A percentile compares a stretch with the other conserved stretches of the same genome.
Evolutionary conservation across 148 eudicot genomes (phyloP).

Genomic region (Polygonum aviculare): DNA sequence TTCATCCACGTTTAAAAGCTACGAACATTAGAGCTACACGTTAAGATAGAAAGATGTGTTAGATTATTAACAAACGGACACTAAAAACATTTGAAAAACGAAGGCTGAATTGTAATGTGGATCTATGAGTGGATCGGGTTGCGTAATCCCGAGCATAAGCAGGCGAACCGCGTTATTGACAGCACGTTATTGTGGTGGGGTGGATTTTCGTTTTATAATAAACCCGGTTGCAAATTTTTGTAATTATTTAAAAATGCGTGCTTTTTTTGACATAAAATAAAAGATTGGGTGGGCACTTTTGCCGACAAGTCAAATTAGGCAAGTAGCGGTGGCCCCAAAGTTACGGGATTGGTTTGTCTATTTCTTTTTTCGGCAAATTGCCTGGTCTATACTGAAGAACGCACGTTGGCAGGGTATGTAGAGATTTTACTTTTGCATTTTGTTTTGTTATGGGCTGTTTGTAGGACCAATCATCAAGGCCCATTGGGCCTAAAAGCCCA

Average conservation of each 20-base stretch:
- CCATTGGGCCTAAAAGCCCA: background rate
- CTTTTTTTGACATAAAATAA: background rate
- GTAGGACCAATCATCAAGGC: background rate
- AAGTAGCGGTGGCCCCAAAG: slow-evolving; percentile 5
- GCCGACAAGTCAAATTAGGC: slow-evolving; percentile 1
- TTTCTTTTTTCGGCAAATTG: background rate
- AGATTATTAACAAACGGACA: too few species aligned
- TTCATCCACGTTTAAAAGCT: too few species aligned
- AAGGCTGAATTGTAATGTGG: background rate
- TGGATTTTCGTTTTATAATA: background rate
- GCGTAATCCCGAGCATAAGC: background rate
- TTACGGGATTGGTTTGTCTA: background rate
- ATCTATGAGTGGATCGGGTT: background rate
- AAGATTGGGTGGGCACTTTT: background rate
- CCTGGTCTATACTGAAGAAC: background rate
- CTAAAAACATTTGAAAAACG: background rate
- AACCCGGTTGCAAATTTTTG: background rate
- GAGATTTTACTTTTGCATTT: background rate
- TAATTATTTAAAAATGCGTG: background rate
- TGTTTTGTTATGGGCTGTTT: background rate
- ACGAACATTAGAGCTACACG: too few species aligned
- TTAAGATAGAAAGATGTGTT: too few species aligned
- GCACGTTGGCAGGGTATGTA: background rate
- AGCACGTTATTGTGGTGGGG: background rate
- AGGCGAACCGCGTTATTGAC: background rate